Evolutionary conservation across 176 grass and related monocot genomes (phyloP).

Genomic region (Lolium multiflorum): DNA sequence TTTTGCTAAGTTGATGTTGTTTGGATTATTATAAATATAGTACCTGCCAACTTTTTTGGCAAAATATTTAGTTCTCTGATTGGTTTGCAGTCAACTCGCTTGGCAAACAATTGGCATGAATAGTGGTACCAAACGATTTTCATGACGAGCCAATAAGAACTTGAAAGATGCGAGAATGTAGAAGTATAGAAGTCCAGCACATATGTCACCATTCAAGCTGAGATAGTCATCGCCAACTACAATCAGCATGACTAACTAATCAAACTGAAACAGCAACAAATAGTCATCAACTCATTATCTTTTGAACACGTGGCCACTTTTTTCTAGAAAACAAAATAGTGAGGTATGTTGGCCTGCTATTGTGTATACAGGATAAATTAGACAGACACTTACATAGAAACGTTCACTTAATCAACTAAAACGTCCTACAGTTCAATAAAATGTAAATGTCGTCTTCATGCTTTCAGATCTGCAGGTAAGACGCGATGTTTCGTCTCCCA

Average conservation of each 20-base stretch:
- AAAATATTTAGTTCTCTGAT: background rate
- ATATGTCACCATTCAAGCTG: too few species aligned
- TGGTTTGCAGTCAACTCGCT: background rate
- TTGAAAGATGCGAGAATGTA: background rate
- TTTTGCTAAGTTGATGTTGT: background rate
- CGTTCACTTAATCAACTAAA: background rate
- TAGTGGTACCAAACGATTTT: background rate
- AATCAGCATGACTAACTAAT: too few species aligned
- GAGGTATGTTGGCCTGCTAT: background rate
- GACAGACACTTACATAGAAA: background rate
- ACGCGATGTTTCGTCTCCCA: background rate
- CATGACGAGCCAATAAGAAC: background rate
- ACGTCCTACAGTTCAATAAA: background rate
- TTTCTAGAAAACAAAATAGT: too few species aligned
- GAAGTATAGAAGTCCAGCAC: background rate
- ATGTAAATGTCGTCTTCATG: background rate
- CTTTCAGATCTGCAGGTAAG: background rate
- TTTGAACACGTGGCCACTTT: too few species aligned
- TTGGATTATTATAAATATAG: background rate
- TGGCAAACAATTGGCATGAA: background rate
- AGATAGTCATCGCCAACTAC: too few species aligned
- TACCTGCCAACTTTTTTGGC: constrained; percentile 1
- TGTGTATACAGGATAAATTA: background rate
- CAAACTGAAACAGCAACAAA: too few species aligned
- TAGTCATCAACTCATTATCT: too few species aligned